Base-by-base conservation (phyloP, 805 yeast species). In the Metschnikowia lachancei region DNA sequence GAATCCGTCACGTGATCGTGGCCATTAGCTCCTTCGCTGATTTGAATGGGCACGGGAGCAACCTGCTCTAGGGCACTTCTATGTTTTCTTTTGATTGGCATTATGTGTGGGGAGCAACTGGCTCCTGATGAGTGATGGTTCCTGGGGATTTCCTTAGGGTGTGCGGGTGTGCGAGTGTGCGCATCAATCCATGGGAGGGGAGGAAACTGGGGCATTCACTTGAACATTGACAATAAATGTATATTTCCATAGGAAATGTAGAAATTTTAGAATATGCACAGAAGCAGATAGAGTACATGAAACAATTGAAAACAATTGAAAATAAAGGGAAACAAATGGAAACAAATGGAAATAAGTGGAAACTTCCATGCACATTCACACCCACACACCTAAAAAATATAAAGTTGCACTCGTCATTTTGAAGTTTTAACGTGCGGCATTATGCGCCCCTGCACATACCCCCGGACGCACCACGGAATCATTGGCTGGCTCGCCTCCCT, bases 41-140 rank as follows among this genome's bases (percentile, higher is more conserved):
- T 54, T 39, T 64, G 60, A 14, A 71, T 70, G 12, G 75, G 76
- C 10, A 65, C 64, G 3, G 76, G 76, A 14, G 67, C 60, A 13
- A 69, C 52, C 43, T 30, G 34, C 11, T 45, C 41, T 22, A 45
- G 43, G 11, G 22, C 14, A 50, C 54, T 43, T 67, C 62, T 28
- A 65, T 57, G 38, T 58, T 35, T 39, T 32, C 18, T 39, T 28
- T 28, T 11, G 40, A 10, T 24, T 17, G 50, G 29, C 51, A 38
- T 39, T n/a, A 36, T 37, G 24, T 24, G 17, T n/a, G 19, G 19
- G 19, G 13, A 14, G 19, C 24, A 22, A 22, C 24, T 22, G 24
- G 24, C 24, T 22, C 8, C 24, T 22, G 8, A 7, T 12, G 13
- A 29, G 32, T 33, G 36, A 16, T 17, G 13, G 20, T n/a, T 17